Evolutionary conservation across 768 basidiomycete species (phyloP).

Genomic region (Leccinum rimulosum): DNA sequence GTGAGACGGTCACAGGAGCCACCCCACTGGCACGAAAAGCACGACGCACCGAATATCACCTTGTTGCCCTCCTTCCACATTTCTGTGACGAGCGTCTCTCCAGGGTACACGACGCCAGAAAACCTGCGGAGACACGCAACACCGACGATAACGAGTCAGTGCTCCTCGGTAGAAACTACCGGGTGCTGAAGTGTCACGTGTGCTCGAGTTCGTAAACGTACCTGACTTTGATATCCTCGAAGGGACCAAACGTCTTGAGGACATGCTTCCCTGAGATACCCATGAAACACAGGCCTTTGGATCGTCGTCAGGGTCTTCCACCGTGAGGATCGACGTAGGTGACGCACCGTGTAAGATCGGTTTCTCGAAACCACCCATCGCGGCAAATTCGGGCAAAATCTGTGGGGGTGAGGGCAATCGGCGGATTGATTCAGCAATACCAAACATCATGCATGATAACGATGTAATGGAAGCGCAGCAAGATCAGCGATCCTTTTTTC

Average conservation of each 20-base stretch:
- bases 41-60: slow-evolving; percentile 84
- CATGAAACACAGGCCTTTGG: slow-evolving; percentile 78
- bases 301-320: background rate
- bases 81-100: slow-evolving; percentile 90
- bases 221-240: slow-evolving; percentile 94
- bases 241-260: slow-evolving; percentile 79
- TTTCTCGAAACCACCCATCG: slow-evolving; percentile 90
- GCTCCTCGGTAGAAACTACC: background rate
- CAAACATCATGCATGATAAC: background rate
- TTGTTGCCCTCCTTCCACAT: slow-evolving; percentile 98
- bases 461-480: background rate
- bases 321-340: too few relatives aligned
- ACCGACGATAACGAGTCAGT: background rate
- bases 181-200: background rate
- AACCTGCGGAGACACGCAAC: slow-evolving; percentile 47
- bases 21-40: background rate
- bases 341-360: slow-evolving; percentile 73
- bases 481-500: background rate
- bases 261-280: slow-evolving; percentile 94
- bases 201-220: slow-evolving; percentile 31
- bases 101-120: slow-evolving; percentile 89
- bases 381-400: slow-evolving; percentile 93
- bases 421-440: slow-evolving; percentile 2
- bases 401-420: slow-evolving; percentile 24
- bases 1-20: slow-evolving; percentile 1